phyloP scores from a whole-genome alignment of 345 rosid species.

The Linum lewisii region DNA sequence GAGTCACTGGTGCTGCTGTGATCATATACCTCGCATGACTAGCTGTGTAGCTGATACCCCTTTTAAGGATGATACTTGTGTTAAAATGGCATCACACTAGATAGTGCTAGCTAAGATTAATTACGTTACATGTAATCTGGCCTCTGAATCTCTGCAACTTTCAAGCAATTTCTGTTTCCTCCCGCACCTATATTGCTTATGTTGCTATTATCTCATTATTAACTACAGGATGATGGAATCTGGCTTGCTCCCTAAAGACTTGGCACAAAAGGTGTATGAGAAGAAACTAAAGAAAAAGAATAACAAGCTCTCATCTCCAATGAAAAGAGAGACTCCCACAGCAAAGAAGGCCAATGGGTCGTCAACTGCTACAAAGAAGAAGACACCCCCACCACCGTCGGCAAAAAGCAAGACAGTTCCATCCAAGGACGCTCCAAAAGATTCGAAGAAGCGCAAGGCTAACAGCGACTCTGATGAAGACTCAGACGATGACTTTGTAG shows the following conservation, averaged over 20 bases:
- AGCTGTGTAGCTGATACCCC: neutral
- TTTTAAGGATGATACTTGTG: neutral
- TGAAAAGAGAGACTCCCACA: slow-evolving; percentile 31
- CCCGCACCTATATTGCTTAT: neutral
- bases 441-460: slow-evolving; percentile 45
- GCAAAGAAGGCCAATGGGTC: slow-evolving; percentile 31
- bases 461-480: slow-evolving; percentile 37
- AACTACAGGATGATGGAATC: slow-evolving; percentile 90
- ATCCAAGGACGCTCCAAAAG: slow-evolving; percentile 28
- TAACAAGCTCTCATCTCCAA: slow-evolving; percentile 41
- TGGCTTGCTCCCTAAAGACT: slow-evolving; percentile 63
- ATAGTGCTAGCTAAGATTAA: neutral
- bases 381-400: slow-evolving; percentile 16
- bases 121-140: neutral
- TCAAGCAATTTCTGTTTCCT: neutral
- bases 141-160: too few species aligned
- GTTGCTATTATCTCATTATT: slow-evolving; percentile 2
- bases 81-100: neutral
- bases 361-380: slow-evolving; percentile 25
- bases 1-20: neutral
- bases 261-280: slow-evolving; percentile 58
- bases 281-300: slow-evolving; percentile 50
- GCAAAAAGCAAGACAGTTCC: slow-evolving; percentile 35
- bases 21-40: neutral
- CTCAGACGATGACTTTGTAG: slow-evolving; percentile 47